These are phyloP conservation scores for Tetrapisispora nanseiensis DNA, from an alignment of 805 yeast genomes.

Conservation along the genomic window DNA sequence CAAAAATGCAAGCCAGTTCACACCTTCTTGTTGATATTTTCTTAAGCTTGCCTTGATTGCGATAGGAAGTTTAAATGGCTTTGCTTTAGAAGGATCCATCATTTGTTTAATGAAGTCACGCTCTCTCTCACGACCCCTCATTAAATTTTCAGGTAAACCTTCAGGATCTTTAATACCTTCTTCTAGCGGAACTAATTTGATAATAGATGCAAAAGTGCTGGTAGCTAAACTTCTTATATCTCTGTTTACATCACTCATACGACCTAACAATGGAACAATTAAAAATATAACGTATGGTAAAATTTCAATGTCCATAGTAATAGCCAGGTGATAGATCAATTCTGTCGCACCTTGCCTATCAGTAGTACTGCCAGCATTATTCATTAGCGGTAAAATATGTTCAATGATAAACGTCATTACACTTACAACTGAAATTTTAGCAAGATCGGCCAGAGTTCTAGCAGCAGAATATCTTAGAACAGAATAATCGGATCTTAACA, in stretches of 20 bases:
- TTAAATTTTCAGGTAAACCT: conserved; percentile 73
- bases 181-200: conserved; percentile 90
- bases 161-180: conserved; percentile 95
- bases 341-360: conserved; percentile 93
- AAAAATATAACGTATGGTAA: conserved; percentile 91
- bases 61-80: conserved; percentile 82
- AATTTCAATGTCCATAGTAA: conserved; percentile 77
- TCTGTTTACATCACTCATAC: conserved; percentile 92
- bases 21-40: conserved; percentile 96
- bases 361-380: conserved; percentile 57
- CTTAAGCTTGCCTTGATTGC: conserved; percentile 86
- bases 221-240: conserved; percentile 89
- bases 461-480: conserved; percentile 88
- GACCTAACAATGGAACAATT: conserved; percentile 90
- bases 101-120: conserved; percentile 91
- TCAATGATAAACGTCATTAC: conserved; percentile 77
- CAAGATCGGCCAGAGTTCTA: conserved; percentile 73
- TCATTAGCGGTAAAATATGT: conserved; percentile 66
- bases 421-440: conserved; percentile 54
- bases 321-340: conserved; percentile 74
- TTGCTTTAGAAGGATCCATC: conserved; percentile 92
- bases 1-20: conserved; percentile 92
- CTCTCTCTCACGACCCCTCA: conserved; percentile 86
- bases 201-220: conserved; percentile 91
- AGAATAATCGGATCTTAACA: conserved; percentile 59